Conservation (phyloP, 108 stramenopile genomes). For the Cyclotella atomus region DNA sequence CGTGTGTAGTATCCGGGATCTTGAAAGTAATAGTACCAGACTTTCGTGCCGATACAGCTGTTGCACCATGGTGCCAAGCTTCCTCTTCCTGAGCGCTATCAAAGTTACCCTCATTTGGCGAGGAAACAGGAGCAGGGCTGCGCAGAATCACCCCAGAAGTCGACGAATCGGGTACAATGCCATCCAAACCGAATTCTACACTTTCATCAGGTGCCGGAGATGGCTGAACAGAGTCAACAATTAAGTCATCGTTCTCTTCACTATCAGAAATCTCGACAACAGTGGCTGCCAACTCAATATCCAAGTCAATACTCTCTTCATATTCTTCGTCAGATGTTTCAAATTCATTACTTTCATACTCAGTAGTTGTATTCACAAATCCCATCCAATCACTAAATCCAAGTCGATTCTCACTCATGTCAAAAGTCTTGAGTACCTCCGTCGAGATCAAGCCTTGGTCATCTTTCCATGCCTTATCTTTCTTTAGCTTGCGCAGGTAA, state of each 20-base stretch:
- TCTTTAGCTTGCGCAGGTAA: conserved; percentile 16
- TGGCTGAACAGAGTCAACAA: background rate
- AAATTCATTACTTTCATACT: no score
- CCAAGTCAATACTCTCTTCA: background rate
- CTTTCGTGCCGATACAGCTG: conserved; percentile 27
- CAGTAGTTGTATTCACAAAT: no score
- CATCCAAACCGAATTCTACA: background rate
- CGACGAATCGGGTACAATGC: background rate
- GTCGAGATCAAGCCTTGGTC: conserved; percentile 13
- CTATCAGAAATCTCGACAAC: no score
- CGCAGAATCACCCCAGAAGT: background rate
- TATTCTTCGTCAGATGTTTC: no score
- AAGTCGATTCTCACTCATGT: background rate
- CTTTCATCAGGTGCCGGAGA: background rate
- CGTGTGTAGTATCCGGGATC: conserved; percentile 25
- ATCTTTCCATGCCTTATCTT: background rate
- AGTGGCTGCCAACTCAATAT: background rate
- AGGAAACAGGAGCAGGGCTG: background rate
- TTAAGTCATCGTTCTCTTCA: background rate
- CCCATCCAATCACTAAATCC: background rate
- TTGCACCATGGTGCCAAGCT: conserved; percentile 42
- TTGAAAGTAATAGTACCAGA: conserved; percentile 29
- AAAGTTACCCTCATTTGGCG: background rate
- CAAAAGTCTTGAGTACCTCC: conserved; percentile 3
- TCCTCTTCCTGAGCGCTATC: background rate